Base-by-base conservation (phyloP, 2,329 filamentous ascomycete species). In the Trichophyton mentagrophytes region DNA sequence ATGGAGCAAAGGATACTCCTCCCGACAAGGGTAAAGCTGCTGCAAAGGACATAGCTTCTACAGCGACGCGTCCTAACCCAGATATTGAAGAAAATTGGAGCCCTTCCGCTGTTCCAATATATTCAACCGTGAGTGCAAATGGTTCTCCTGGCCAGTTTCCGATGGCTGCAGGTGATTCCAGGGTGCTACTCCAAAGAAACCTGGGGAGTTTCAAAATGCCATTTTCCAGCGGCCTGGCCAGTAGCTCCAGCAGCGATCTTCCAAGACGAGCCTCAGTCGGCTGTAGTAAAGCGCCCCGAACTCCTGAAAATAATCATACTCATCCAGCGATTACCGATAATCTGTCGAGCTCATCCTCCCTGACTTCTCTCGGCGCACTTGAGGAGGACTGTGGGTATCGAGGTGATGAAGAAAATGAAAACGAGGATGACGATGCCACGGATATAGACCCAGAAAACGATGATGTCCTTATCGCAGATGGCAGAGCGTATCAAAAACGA, bases 321-420 rank as follows among this genome's bases (percentile, higher is more conserved):
- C 8, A 9, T 8, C 20, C 11, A 2, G n/a, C 11, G 9, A 20
- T 55, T 36, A 15, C 3, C 3, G 25, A 36, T 27, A 13, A 33
- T 30, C 3, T 55, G 17, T 55, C 51, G 27, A 55, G 51, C 30
- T 55, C 27, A n/a, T 55, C 51, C 6, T 55, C 27, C n/a, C 27
- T 55, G 27, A 55, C 51, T n/a, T 55, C 51, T 36, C 51, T 55
- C 7, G 20, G 51, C 17, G 51, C 8, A 3, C 17, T 42, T 20
- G 56, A 58, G 36, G 38, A 47, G 36, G 25, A 58, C 22, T 58
- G 38, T 33, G 56, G 38, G 33, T 58, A 58, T 47, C 53, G 55
- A n/a, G 56, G 30, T 17, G 33, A 60, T 57, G 58, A 57, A 13
- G 40, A 60, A 15, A 17, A 47, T 2, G 33, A 11, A 30, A 38